A percentile compares a stretch with the other conserved stretches of the same genome.
These are phyloP conservation scores for Debaryomycetaceae sp. DNA, from an alignment of 1,139 yeast species.

Conservation along the genomic window DNA sequence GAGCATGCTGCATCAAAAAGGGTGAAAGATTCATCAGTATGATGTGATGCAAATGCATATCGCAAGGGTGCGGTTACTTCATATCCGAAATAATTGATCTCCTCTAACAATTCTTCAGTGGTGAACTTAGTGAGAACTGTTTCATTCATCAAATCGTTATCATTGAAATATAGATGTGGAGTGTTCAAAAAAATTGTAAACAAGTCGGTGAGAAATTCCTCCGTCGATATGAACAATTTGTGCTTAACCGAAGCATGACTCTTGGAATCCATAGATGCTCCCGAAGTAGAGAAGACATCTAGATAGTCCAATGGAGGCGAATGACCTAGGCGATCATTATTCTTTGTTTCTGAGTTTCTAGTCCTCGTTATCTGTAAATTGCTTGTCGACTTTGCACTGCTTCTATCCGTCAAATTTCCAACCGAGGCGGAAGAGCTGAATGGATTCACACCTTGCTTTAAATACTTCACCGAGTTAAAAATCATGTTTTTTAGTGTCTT, in stretches of 20 bases:
- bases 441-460: constrained; percentile 11
- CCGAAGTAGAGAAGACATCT: neutral
- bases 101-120: constrained; percentile 10
- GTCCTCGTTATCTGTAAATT: neutral
- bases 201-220: constrained; percentile 34
- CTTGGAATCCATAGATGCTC: neutral
- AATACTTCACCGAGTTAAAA: constrained; percentile 27
- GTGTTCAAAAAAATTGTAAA: constrained; percentile 31
- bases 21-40: constrained; percentile 14
- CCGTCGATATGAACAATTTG: constrained; percentile 7
- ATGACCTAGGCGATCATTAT: neutral
- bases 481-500: constrained; percentile 25
- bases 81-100: constrained; percentile 20
- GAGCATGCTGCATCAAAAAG: constrained; percentile 37
- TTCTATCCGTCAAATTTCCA: neutral
- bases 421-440: neutral
- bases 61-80: constrained; percentile 31
- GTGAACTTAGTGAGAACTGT: constrained; percentile 10
- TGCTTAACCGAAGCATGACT: neutral
- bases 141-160: constrained; percentile 21
- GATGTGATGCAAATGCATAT: constrained; percentile 28
- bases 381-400: neutral
- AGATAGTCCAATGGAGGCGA: neutral
- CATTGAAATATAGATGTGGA: constrained; percentile 37
- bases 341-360: neutral